Evolutionary conservation across 768 basidiomycete species (phyloP).

Genomic region (Rossbeevera mucosa): DNA sequence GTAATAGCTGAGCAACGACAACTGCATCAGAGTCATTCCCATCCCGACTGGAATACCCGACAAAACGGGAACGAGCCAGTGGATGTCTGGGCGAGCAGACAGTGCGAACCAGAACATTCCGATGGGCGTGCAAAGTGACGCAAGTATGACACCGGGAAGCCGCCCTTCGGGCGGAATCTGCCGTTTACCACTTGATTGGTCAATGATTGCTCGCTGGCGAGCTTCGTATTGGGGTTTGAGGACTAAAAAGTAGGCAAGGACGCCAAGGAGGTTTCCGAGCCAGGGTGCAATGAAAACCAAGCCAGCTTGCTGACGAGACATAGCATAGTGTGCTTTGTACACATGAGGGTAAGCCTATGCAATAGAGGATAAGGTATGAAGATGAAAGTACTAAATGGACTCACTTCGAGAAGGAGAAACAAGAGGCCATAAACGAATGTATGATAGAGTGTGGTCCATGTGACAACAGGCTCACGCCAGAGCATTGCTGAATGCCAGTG

Average conservation of each 20-base stretch:
- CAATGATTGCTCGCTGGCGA: constrained; percentile 8
- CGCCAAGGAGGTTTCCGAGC: constrained; percentile 22
- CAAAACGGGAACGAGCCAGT: constrained; percentile 19
- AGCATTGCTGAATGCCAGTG: constrained; percentile 14
- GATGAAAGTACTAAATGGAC: neutral
- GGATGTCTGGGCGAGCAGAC: constrained; percentile 18
- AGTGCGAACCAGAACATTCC: constrained; percentile 29
- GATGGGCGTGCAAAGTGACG: constrained; percentile 18
- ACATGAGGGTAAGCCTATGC: constrained; percentile 19
- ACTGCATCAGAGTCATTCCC: constrained; percentile 25
- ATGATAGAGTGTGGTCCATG: constrained; percentile 23
- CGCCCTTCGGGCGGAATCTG: constrained; percentile 19
- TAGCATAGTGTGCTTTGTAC: constrained; percentile 18
- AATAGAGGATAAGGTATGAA: neutral
- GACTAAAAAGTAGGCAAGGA: constrained; percentile 18
- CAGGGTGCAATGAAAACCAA: constrained; percentile 23
- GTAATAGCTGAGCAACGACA: constrained; percentile 25
- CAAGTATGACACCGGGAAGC: constrained; percentile 17
- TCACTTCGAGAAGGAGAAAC: constrained; percentile 24
- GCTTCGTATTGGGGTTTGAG: constrained; percentile 24
- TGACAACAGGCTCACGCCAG: constrained; percentile 21
- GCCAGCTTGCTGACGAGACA: constrained; percentile 18
- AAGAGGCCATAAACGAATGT: constrained; percentile 23
- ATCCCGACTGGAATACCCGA: constrained; percentile 26
- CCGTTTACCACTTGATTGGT: constrained; percentile 14